phyloP scores from a whole-genome alignment of 495 filamentous ascomycete species.

The Rhizodiscina lignyota region DNA sequence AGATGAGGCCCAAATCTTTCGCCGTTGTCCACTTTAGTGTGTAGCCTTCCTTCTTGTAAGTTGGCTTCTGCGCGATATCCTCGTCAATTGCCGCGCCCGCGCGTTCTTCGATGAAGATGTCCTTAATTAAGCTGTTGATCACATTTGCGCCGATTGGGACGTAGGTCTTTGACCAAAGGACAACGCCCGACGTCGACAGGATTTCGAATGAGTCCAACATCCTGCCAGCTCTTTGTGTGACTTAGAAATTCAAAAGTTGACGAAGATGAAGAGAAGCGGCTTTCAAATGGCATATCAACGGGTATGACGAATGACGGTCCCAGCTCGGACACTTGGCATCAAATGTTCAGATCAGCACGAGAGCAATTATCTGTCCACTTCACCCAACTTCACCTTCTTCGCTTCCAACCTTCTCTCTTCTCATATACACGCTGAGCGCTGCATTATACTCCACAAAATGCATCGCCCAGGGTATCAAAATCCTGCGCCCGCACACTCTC shows the following conservation, averaged over 20 bases:
- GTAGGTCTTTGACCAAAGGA: slow-evolving; percentile 88
- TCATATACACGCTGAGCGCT: too few species aligned
- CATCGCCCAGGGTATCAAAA: slow-evolving; percentile 66
- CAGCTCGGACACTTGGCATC: too few species aligned
- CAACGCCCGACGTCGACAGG: slow-evolving; percentile 84
- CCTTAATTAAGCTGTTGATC: slow-evolving; percentile 85
- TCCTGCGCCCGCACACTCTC: slow-evolving; percentile 59
- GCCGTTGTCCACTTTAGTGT: slow-evolving; percentile 84
- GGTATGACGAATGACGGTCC: too few species aligned
- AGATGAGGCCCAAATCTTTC: slow-evolving; percentile 87
- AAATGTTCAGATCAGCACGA: too few species aligned
- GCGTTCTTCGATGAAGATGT: slow-evolving; percentile 93
- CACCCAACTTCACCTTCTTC: too few species aligned
- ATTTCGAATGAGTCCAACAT: slow-evolving; percentile 98
- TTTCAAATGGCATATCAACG: too few species aligned
- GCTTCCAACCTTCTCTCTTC: too few species aligned
- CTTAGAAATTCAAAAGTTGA: too few species aligned
- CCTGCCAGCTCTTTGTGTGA: slow-evolving; percentile 6
- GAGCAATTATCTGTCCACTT: too few species aligned
- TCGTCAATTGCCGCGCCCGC: slow-evolving; percentile 41
- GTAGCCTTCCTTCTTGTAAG: slow-evolving; percentile 84
- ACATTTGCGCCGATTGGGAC: slow-evolving; percentile 60
- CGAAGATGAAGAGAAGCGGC: too few species aligned
- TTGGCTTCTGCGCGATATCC: slow-evolving; percentile 40
- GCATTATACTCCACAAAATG: slow-evolving; percentile 30